Percentiles rank a stretch among this genome's conserved stretches.
Evolutionary conservation across 768 basidiomycete species (phyloP).

Genomic region (Trametes sanguinea): DNA sequence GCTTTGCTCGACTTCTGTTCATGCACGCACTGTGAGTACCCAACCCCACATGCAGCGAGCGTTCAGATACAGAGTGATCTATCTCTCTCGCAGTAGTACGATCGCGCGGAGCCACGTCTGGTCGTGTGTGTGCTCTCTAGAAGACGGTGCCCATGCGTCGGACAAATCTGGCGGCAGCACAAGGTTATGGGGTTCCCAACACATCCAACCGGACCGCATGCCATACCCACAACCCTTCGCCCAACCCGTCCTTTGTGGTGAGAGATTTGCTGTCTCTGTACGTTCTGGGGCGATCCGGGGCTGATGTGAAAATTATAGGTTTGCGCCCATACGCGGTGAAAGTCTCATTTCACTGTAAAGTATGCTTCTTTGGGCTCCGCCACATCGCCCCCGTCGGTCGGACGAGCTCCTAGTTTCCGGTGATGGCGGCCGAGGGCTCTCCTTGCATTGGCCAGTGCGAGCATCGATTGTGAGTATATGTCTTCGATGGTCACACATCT

Average conservation of each 20-base stretch:
- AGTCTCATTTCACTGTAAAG: not conserved
- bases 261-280: constrained; percentile 7
- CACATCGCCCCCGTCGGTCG: not conserved
- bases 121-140: constrained; percentile 10
- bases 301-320: constrained; percentile 3
- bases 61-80: no score
- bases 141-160: not conserved
- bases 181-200: constrained; percentile 20
- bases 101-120: not conserved
- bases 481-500: no score
- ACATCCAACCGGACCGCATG: constrained; percentile 4
- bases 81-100: no score
- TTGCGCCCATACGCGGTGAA: constrained; percentile 11
- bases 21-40: no score
- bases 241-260: constrained; percentile 10
- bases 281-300: constrained; percentile 1
- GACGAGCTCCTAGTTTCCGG: not conserved
- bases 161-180: not conserved
- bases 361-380: not conserved
- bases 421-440: not conserved
- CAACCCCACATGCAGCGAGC: not conserved
- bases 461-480: no score
- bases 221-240: constrained; percentile 12
- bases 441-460: no score
- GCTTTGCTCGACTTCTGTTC: no score